These are phyloP conservation scores for Coniochaeta sp. DNA, from an alignment of 2,329 filamentous ascomycete genomes.

Conservation along the genomic window DNA sequence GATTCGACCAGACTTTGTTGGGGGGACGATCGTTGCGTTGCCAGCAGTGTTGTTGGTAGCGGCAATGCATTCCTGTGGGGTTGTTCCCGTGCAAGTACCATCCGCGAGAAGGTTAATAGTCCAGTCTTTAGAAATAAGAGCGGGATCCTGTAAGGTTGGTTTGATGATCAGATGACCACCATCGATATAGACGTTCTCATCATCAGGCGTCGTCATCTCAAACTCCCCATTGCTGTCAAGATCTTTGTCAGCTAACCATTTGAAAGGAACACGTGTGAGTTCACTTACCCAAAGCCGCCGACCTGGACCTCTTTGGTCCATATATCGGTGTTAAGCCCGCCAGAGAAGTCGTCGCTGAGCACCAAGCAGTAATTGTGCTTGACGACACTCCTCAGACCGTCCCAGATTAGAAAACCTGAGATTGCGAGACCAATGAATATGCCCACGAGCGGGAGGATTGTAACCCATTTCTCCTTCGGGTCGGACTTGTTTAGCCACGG, in stretches of 20 bases:
- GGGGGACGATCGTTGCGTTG: conserved; percentile 70
- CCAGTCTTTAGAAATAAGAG: conserved; percentile 57
- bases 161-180: conserved; percentile 66
- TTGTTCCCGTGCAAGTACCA: conserved; percentile 59
- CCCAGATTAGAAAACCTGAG: conserved; percentile 66
- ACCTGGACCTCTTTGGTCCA: conserved; percentile 73
- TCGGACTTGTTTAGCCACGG: conserved; percentile 70
- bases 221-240: conserved; percentile 67
- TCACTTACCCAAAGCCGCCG: conserved; percentile 65
- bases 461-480: conserved; percentile 79
- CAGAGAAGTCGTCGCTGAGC: conserved; percentile 57
- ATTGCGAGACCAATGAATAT: conserved; percentile 61
- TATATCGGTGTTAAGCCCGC: conserved; percentile 48
- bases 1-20: conserved; percentile 70
- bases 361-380: conserved; percentile 68
- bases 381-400: conserved; percentile 64
- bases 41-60: conserved; percentile 63
- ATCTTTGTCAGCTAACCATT: neutral
- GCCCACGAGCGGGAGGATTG: conserved; percentile 68
- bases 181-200: conserved; percentile 69
- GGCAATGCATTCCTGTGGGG: conserved; percentile 56
- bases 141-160: conserved; percentile 66
- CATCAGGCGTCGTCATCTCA: conserved; percentile 62
- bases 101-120: conserved; percentile 60
- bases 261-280: neutral